Conservation (phyloP, 2,329 filamentous ascomycete species). For the Colletotrichum kahawae region DNA sequence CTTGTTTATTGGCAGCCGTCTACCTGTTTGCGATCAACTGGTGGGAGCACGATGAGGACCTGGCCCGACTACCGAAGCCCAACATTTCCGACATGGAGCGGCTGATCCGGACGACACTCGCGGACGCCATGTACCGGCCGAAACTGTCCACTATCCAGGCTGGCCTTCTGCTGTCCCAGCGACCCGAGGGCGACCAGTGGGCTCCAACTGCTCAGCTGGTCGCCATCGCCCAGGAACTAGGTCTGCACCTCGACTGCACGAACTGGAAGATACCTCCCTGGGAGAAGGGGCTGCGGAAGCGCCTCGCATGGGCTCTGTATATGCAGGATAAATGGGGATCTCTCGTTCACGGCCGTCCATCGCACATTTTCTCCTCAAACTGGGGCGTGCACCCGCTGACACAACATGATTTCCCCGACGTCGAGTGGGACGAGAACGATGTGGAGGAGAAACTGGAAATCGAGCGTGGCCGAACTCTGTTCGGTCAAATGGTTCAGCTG, state of each 20-base stretch:
- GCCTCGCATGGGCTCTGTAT: constrained; percentile 88
- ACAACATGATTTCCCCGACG: constrained; percentile 74
- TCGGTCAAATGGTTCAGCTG: constrained; percentile 76
- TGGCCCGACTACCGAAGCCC: constrained; percentile 69
- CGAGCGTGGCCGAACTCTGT: constrained; percentile 72
- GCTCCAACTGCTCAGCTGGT: constrained; percentile 86
- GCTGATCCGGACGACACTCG: constrained; percentile 74
- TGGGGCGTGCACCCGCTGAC: constrained; percentile 78
- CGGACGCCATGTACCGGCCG: constrained; percentile 79
- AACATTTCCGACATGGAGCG: constrained; percentile 77
- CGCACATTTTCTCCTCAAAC: constrained; percentile 71
- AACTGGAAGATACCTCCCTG: constrained; percentile 86
- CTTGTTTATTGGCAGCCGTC: constrained; percentile 77
- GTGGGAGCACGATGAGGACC: constrained; percentile 77
- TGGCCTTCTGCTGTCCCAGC: constrained; percentile 75
- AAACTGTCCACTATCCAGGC: constrained; percentile 84
- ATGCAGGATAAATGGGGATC: constrained; percentile 95
- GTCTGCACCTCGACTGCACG: constrained; percentile 86
- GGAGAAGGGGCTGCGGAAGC: constrained; percentile 84
- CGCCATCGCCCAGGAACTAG: constrained; percentile 85
- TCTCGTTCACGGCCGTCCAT: constrained; percentile 83
- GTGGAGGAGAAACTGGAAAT: constrained; percentile 68
- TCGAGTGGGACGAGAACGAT: constrained; percentile 68
- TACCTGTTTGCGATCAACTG: constrained; percentile 88
- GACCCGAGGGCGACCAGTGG: constrained; percentile 80